Percentiles rank a stretch among this genome's conserved stretches.
Conservation (phyloP, 2,329 filamentous ascomycete species). For the Orbilia ellipsospora region DNA sequence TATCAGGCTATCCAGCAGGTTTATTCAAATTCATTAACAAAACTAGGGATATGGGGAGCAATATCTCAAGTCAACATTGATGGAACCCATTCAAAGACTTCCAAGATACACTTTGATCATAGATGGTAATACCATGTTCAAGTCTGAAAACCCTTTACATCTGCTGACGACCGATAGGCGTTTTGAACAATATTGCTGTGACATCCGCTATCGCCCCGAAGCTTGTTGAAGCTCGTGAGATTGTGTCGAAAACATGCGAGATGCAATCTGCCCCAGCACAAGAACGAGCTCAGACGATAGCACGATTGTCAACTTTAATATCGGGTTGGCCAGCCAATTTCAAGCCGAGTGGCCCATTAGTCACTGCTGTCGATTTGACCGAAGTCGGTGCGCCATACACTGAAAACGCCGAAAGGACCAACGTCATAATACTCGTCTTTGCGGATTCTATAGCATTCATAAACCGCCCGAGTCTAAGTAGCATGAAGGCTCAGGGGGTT, state of each 20-base stretch:
- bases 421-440: constrained; percentile 84
- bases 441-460: constrained; percentile 82
- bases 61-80: constrained; percentile 86
- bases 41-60: constrained; percentile 84
- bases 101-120: constrained; percentile 96
- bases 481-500: constrained; percentile 78
- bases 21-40: not conserved
- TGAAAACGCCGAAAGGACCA: constrained; percentile 64
- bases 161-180: constrained; percentile 65
- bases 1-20: not conserved
- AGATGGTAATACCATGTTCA: constrained; percentile 68
- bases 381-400: constrained; percentile 80
- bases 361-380: constrained; percentile 81
- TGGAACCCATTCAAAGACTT: constrained; percentile 93
- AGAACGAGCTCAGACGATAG: constrained; percentile 77
- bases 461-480: constrained; percentile 73
- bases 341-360: constrained; percentile 79
- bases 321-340: constrained; percentile 80
- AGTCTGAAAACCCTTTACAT: no score
- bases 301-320: constrained; percentile 79
- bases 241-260: constrained; percentile 95
- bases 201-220: constrained; percentile 84
- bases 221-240: constrained; percentile 88
- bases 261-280: constrained; percentile 77
- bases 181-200: constrained; percentile 84